phyloP scores from a whole-genome alignment of 2,329 filamentous ascomycete genomes.

The Colletotrichum tofieldiae region DNA sequence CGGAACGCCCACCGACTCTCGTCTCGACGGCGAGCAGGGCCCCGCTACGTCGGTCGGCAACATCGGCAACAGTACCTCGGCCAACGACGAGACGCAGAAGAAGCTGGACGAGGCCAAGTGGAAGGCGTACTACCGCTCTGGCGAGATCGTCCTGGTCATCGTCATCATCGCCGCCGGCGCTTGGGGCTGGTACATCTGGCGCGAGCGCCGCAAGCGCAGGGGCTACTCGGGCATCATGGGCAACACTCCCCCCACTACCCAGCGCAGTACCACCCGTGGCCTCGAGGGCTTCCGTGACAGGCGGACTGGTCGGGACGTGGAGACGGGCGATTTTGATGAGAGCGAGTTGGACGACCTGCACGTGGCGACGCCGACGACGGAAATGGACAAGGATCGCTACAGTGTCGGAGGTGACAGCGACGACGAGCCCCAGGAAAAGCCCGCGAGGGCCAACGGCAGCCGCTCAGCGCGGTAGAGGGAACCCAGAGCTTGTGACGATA shows the following conservation, averaged over 20 bases:
- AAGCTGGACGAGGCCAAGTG: constrained; percentile 87
- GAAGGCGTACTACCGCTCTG: constrained; percentile 90
- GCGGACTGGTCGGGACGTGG: constrained; percentile 67
- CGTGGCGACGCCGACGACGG: constrained; percentile 62
- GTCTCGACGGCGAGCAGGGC: constrained; percentile 88
- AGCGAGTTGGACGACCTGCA: constrained; percentile 76
- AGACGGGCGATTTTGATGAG: constrained; percentile 77
- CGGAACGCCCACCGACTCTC: constrained; percentile 82
- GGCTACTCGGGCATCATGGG: constrained; percentile 69
- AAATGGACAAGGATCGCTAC: constrained; percentile 64
- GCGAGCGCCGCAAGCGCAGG: constrained; percentile 69
- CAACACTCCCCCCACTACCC: constrained; percentile 52
- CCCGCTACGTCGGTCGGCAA: constrained; percentile 84
- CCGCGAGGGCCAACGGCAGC: constrained; percentile 39
- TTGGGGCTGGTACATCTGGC: constrained; percentile 84
- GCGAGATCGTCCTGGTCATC: constrained; percentile 87
- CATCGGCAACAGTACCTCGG: constrained; percentile 73
- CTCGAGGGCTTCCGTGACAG: constrained; percentile 66
- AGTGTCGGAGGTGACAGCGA: constrained; percentile 72
- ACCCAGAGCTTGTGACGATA: neutral
- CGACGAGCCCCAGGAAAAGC: constrained; percentile 59
- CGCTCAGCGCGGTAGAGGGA: constrained; percentile 31
- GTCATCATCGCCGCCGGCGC: constrained; percentile 80
- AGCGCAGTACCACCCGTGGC: constrained; percentile 49
- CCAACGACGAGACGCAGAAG: constrained; percentile 78